phyloP scores from a whole-genome alignment of 176 grass and related monocot species.

The Musa acuminata region DNA sequence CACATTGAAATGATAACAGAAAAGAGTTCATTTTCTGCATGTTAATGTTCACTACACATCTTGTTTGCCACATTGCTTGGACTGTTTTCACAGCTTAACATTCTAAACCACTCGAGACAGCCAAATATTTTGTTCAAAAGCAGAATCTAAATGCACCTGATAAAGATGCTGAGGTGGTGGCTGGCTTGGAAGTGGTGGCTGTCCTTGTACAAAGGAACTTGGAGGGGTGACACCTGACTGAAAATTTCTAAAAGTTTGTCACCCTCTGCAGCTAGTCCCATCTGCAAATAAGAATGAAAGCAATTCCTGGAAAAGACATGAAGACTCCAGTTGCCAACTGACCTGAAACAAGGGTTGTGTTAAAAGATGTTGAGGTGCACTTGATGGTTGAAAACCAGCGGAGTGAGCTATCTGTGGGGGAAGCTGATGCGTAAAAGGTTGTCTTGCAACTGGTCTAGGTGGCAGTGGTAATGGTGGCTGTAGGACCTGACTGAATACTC shows the following conservation, averaged over 20 bases:
- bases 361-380: conserved; percentile 7
- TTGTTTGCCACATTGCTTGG: neutral
- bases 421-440: conserved; percentile 47
- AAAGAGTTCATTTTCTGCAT: neutral
- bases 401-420: conserved; percentile 9
- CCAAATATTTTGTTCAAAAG: neutral
- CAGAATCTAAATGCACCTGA: conserved; percentile 33
- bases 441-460: conserved; percentile 60
- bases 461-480: conserved; percentile 70
- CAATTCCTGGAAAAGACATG: neutral
- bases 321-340: neutral
- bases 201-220: conserved; percentile 58
- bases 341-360: conserved; percentile 7
- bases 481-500: conserved; percentile 61
- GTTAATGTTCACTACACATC: neutral
- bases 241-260: neutral
- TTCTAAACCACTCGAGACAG: neutral
- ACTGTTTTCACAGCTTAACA: neutral
- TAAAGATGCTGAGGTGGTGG: conserved; percentile 41
- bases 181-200: conserved; percentile 26
- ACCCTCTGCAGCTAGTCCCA: neutral
- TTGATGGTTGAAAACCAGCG: conserved; percentile 15
- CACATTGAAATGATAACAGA: no score
- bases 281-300: neutral
- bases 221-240: conserved; percentile 56